These are phyloP conservation scores for Noccaea caerulescens DNA, from an alignment of 345 rosid species.

Conservation along the genomic window DNA sequence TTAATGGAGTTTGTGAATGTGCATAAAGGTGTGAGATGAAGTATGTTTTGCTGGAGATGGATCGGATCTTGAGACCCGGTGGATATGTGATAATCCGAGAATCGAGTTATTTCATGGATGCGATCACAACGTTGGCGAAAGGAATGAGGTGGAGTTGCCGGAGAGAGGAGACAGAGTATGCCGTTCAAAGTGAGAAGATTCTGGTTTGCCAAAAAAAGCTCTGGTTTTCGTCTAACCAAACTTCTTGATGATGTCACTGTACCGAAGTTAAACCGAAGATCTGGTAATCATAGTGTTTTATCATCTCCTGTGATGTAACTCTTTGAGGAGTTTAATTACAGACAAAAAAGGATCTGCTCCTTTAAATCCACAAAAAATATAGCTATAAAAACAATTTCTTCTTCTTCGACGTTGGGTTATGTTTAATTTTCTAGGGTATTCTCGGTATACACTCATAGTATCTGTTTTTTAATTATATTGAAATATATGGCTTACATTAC, in stretches of 20 bases:
- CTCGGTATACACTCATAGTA: slow-evolving; percentile 4
- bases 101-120: slow-evolving; percentile 78
- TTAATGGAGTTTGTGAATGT: slow-evolving; percentile 21
- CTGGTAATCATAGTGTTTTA: slow-evolving; percentile 23
- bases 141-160: slow-evolving; percentile 89
- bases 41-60: slow-evolving; percentile 86
- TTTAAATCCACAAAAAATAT: slow-evolving; percentile 19
- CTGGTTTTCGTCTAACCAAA: slow-evolving; percentile 63
- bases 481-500: neutral
- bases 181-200: slow-evolving; percentile 72
- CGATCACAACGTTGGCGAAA: slow-evolving; percentile 64
- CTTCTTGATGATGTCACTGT: slow-evolving; percentile 27
- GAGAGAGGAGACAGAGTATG: slow-evolving; percentile 69
- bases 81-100: slow-evolving; percentile 83
- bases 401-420: neutral
- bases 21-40: slow-evolving; percentile 81
- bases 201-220: slow-evolving; percentile 90
- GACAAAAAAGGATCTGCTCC: slow-evolving; percentile 4
- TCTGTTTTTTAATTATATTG: slow-evolving; percentile 19
- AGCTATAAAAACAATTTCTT: slow-evolving; percentile 13
- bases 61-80: slow-evolving; percentile 74
- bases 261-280: slow-evolving; percentile 22
- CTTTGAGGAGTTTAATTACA: slow-evolving; percentile 1
- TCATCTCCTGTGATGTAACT: neutral
- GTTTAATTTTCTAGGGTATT: slow-evolving; percentile 11